Evolutionary conservation across 2,329 filamentous ascomycete species (phyloP).

Genomic region (Paraphaeosphaeria minitans): DNA sequence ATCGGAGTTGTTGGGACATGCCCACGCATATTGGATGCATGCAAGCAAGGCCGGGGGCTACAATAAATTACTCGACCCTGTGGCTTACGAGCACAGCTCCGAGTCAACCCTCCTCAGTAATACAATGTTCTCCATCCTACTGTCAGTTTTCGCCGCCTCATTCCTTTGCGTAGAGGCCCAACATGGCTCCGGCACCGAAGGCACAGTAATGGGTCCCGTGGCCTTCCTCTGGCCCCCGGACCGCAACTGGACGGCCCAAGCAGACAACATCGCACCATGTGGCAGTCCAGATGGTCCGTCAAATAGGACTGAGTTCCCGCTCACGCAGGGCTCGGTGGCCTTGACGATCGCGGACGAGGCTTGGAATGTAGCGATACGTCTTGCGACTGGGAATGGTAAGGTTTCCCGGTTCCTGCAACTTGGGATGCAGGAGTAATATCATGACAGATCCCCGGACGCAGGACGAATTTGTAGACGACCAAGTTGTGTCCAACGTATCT

Average conservation of each 20-base stretch:
- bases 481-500: conserved; percentile 44
- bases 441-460: conserved; percentile 38
- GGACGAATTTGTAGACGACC: conserved; percentile 45
- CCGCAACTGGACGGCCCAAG: conserved; percentile 59
- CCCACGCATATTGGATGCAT: neutral
- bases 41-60: neutral
- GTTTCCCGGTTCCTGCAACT: conserved; percentile 1
- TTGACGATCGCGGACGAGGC: conserved; percentile 64
- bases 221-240: conserved; percentile 67
- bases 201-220: conserved; percentile 59
- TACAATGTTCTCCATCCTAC: conserved; percentile 9
- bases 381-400: conserved; percentile 59
- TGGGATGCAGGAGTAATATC: neutral
- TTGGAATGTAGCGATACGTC: conserved; percentile 59
- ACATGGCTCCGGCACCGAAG: conserved; percentile 37
- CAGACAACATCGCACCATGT: conserved; percentile 64
- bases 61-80: conserved; percentile 3
- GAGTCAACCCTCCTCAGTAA: neutral
- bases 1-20: neutral
- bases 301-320: conserved; percentile 62
- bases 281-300: conserved; percentile 56
- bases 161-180: conserved; percentile 17
- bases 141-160: neutral
- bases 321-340: conserved; percentile 61
- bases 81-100: neutral